A percentile compares a stretch with the other conserved stretches of the same genome.
These are phyloP conservation scores for Epichloe coenophiala DNA, from an alignment of 2,329 filamentous ascomycete species.

Conservation along the genomic window DNA sequence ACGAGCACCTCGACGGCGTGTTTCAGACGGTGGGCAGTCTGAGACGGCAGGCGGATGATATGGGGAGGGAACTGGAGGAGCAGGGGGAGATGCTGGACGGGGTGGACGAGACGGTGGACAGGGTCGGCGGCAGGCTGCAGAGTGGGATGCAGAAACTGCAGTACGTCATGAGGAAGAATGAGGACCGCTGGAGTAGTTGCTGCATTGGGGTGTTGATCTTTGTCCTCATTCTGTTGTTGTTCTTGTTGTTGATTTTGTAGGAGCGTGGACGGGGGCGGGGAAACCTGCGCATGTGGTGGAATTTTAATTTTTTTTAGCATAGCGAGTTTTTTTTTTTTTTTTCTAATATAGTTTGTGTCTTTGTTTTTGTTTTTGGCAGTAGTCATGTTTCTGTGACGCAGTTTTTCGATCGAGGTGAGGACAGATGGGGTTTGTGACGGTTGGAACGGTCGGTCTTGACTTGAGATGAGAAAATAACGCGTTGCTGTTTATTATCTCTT, in stretches of 20 bases:
- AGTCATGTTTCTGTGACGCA: not conserved
- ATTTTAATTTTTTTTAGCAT: not conserved
- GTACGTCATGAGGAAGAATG: constrained; percentile 75
- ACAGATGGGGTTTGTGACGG: not conserved
- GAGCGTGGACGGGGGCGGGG: not conserved
- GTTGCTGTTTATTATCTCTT: too few relatives aligned
- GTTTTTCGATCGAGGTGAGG: not conserved
- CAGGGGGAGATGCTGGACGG: constrained; percentile 78
- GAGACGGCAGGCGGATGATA: constrained; percentile 79
- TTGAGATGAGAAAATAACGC: too few relatives aligned
- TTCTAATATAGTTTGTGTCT: not conserved
- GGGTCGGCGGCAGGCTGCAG: constrained; percentile 74
- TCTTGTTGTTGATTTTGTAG: constrained; percentile 56
- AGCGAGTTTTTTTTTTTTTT: not conserved
- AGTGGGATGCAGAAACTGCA: constrained; percentile 78
- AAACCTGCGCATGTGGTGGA: not conserved
- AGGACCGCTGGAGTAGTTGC: constrained; percentile 78
- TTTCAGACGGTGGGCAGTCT: constrained; percentile 88
- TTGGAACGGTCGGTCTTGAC: too few relatives aligned
- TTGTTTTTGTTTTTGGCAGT: not conserved
- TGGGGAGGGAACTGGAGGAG: constrained; percentile 93
- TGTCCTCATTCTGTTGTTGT: constrained; percentile 72
- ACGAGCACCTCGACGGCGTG: constrained; percentile 82
- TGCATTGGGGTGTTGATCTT: constrained; percentile 84
- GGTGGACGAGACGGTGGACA: constrained; percentile 71